Evolutionary conservation across 2,329 filamentous ascomycete genomes (phyloP), one percentile per base, ranked within the genome.

Genomic region (Samsoniella hepiali): DNA sequence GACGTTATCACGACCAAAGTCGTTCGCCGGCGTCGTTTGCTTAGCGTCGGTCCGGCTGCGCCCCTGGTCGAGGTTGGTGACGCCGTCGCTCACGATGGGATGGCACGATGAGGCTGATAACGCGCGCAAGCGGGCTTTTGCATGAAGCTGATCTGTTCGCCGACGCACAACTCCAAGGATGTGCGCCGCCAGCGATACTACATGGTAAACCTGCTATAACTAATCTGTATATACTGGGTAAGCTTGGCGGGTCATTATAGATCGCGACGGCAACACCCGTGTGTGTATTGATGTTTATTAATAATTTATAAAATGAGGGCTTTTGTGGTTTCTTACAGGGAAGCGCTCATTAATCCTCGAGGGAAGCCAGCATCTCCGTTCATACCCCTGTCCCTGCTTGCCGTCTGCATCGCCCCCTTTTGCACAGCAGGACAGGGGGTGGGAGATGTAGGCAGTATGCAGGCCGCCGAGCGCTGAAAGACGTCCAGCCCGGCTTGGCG

Each of bases 211-310:
- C 22, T 22, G 22, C 22, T 22, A 22, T 22, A 22, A 22, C 22
- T 22, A 22, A 22, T 22, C 22, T 22, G 22, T 22, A 22, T 22
- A 22, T 22, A 22, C 22, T 22, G 22, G 22, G 22, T 22, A 22
- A 22, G 22, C 22, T 22, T 22, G 22, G 22, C 22, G 22, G 22
- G 22, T 22, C 22, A 22, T 22, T 22, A 22, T 22, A 44, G 57
- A 42, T 59, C 47, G 57, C 32, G 45, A 59, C 57, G 45, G 57
- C n/a, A 50, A 31, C 32, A 40, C 32, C 45, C 44, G 45, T 49
- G 27, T 47, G 45, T 49, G 27, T 47, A 36, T 11, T 13, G 38
- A 40, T 22, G 22, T 15, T 40, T 40, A 13, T 13, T 40, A 15
- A 40, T 34, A 34, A 13, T 13, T 40, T 3, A 40, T 34, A 34